Evolutionary conservation across 257 asterid genomes (phyloP), one percentile per base, ranked within the genome.

Genomic region (Craterostigma plantagineum): DNA sequence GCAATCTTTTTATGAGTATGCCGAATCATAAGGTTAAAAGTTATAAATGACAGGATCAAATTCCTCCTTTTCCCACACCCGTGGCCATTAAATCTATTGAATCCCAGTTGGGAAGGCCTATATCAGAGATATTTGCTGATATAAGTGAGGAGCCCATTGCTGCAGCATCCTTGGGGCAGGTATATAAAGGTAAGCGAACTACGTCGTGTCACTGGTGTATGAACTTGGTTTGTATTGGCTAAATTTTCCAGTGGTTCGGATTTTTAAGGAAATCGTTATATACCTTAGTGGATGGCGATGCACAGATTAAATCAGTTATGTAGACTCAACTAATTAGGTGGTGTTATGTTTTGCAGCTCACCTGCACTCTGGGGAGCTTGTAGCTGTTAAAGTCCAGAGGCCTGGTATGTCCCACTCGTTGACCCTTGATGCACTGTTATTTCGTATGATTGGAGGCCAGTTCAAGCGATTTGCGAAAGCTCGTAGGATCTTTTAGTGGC

Each of bases 351-450:
- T 72, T 75, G 85, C 93, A 87, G 98, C 95, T 72, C 92, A 87
- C 69, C 72, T 82, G 87, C 92, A 74, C 64, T 67, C 98, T 51
- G 95, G 98, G 63, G 98, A 87, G 79, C 86, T 76, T 37, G 98
- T 87, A 64, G 98, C 98, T 42, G 98, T 87, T 58, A 87, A 87
- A 63, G 98, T 87, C 42, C 98, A 87, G 76, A 75, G 98, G 79
- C 98, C 98, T 15, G 91, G 91, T 46, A 83, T 90, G 98, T 74
- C 81, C 56, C 90, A 71, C 65, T 50, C 47, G 36, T 54, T 90
- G 72, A 90, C 93, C 36, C 81, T 79, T 51, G 98, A 90, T 61
- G 95, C 95, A 46, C 52, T 90, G 74, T 72, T 90, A 46, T 90
- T 90, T 63, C 73, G 73, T 56, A 71, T 90, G 95, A 90, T 90